A percentile compares a stretch with the other conserved stretches of the same genome.
Evolutionary conservation across 441 rosid species (phyloP).

Genomic region (Rhodomyrtus psidioides): DNA sequence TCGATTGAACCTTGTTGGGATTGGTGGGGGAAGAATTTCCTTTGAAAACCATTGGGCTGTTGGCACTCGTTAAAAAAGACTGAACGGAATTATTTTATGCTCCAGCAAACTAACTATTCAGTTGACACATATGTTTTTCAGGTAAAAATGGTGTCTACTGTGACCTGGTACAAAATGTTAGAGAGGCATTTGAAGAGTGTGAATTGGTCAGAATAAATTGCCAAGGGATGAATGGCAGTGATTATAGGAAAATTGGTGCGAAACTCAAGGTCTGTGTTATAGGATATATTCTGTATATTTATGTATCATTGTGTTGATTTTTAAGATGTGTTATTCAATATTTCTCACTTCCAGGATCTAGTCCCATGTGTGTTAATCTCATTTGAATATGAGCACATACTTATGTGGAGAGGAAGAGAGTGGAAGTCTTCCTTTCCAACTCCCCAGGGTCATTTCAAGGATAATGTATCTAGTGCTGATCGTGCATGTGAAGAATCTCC

Average conservation of each 20-base stretch:
- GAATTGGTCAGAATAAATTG: slow-evolving; percentile 80
- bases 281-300: not conserved
- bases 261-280: slow-evolving; percentile 62
- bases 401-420: slow-evolving; percentile 77
- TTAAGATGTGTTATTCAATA: not conserved
- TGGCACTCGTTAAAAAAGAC: not conserved
- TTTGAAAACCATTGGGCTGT: not conserved
- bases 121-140: slow-evolving; percentile 11
- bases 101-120: not conserved
- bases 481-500: slow-evolving; percentile 15
- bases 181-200: slow-evolving; percentile 91
- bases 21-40: not conserved
- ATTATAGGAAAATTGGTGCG: slow-evolving; percentile 76
- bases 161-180: slow-evolving; percentile 56
- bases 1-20: not conserved
- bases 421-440: slow-evolving; percentile 50
- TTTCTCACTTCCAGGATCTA: slow-evolving; percentile 48
- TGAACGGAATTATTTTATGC: not conserved
- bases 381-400: slow-evolving; percentile 70
- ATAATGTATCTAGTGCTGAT: slow-evolving; percentile 16
- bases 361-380: slow-evolving; percentile 85
- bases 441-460: slow-evolving; percentile 19
- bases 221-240: slow-evolving; percentile 71
- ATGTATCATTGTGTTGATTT: not conserved
- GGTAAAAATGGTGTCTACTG: slow-evolving; percentile 79